Evolutionary conservation across 768 basidiomycete genomes (phyloP).

Genomic region (Podaxis sp.): DNA sequence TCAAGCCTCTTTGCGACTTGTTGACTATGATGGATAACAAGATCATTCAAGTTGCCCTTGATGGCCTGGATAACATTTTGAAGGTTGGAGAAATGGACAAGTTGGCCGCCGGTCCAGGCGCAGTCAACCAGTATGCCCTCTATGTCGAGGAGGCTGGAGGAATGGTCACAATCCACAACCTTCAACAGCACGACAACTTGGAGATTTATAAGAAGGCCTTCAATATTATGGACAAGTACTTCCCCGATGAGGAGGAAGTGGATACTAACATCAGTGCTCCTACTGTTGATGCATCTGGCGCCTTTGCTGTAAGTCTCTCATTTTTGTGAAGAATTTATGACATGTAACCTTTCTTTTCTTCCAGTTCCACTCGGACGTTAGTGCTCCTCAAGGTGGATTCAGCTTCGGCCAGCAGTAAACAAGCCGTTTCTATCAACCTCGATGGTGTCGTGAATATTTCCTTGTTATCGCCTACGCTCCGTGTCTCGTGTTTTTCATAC

Average conservation of each 20-base stretch:
- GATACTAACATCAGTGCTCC: constrained; percentile 81
- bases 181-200: constrained; percentile 98
- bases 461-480: constrained; percentile 11
- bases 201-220: constrained; percentile 99
- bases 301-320: constrained; percentile 61
- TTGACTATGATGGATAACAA: constrained; percentile 99
- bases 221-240: constrained; percentile 97
- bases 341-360: constrained; percentile 15
- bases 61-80: constrained; percentile 96
- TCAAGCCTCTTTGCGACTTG: constrained; percentile 97
- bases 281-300: constrained; percentile 68
- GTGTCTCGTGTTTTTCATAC: constrained; percentile 9
- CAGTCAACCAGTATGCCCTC: constrained; percentile 87
- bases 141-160: constrained; percentile 98
- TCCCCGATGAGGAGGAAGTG: constrained; percentile 95
- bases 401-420: constrained; percentile 73
- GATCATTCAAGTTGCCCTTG: constrained; percentile 97
- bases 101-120: constrained; percentile 75
- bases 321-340: background rate
- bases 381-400: constrained; percentile 94
- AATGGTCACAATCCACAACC: constrained; percentile 98
- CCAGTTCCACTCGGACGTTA: constrained; percentile 82
- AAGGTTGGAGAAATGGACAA: constrained; percentile 98
- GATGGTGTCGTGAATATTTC: constrained; percentile 14
- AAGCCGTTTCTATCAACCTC: background rate